Base-by-base conservation (phyloP, 257 asterid genomes). In the Gentiana straminea region DNA sequence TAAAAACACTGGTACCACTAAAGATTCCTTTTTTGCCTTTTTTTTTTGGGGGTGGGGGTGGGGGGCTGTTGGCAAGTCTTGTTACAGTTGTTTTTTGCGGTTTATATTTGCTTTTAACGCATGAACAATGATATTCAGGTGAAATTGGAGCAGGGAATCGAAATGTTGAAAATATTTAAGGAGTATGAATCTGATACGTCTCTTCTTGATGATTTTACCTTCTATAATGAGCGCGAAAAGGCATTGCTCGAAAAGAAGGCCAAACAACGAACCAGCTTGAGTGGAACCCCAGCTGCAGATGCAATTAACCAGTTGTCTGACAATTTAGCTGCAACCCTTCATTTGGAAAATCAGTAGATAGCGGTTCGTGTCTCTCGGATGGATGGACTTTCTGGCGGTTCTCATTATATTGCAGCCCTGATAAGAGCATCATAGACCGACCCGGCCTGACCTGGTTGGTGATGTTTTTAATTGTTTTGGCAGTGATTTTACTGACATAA, bases 151-250 rank as follows among this genome's bases (percentile, higher is more conserved):
- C 95, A 80, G 49, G 97, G 99, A 48, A 69, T 86, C 41, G 97
- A 92, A 79, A 92, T 88, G 92, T 68, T 92, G 63, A 88, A 75
- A 63, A 85, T 86, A 68, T 92, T 88, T 77, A 88, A 86, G 73
- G 82, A 64, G 57, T 84, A 85, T 63, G 95, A 83, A 51, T 81
- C 94, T 8, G 94, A 81, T n/a, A 80, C 99, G 51, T 83, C 95
- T 55, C 85, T 92, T 54, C 73, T 92, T 46, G 99, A 92, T 33
- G 99, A 92, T 81, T 92, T 92, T 75, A 75, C 70, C 50, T 88
- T 75, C 52, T 92, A 92, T 57, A 91, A 92, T 66, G 97, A 92
- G 68, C 77, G 89, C 58, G 97, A 92, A 80, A 92, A 81, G 70
- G 56, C 83, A 67, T 59, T 79, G 68, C 66, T 69, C 60, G 97